Percentiles rank a stretch among this genome's conserved stretches.
Evolutionary conservation across 306 rosid genomes (phyloP).

Genomic region (Begonia loranthoides): DNA sequence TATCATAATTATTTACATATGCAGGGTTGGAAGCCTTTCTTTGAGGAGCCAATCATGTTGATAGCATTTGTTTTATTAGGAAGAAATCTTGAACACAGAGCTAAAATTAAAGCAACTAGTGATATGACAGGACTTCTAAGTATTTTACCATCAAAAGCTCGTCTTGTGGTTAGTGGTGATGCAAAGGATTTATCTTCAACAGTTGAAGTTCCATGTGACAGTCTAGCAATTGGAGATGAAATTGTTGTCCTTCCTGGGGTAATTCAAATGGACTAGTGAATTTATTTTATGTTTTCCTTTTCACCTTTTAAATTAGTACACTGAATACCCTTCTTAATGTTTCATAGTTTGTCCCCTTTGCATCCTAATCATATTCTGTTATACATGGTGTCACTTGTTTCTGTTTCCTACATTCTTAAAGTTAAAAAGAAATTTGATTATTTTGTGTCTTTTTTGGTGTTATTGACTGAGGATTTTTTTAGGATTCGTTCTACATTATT

Average conservation of each 20-base stretch:
- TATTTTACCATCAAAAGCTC: conserved; percentile 85
- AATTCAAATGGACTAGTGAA: conserved; percentile 22
- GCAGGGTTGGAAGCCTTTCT: conserved; percentile 99
- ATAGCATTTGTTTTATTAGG: conserved; percentile 95
- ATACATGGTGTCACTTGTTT: no score
- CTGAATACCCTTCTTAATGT: no score
- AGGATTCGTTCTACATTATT: no score
- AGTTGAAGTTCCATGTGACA: conserved; percentile 81
- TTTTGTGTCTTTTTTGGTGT: no score
- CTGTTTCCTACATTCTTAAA: no score
- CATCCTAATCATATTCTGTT: no score
- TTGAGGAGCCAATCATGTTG: conserved; percentile 96
- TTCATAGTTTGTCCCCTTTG: no score
- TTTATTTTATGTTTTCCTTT: background rate
- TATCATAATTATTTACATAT: conserved; percentile 3
- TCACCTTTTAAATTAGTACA: background rate
- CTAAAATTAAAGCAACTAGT: conserved; percentile 94
- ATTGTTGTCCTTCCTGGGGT: conserved; percentile 86
- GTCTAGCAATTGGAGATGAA: conserved; percentile 81
- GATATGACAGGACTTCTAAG: conserved; percentile 95
- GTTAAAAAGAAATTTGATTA: no score
- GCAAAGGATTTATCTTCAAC: conserved; percentile 33
- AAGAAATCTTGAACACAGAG: conserved; percentile 94
- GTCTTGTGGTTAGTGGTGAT: conserved; percentile 54
- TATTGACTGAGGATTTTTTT: no score